Evolutionary conservation across 2,329 filamentous ascomycete genomes (phyloP).

Genomic region (Neonectria sp.): DNA sequence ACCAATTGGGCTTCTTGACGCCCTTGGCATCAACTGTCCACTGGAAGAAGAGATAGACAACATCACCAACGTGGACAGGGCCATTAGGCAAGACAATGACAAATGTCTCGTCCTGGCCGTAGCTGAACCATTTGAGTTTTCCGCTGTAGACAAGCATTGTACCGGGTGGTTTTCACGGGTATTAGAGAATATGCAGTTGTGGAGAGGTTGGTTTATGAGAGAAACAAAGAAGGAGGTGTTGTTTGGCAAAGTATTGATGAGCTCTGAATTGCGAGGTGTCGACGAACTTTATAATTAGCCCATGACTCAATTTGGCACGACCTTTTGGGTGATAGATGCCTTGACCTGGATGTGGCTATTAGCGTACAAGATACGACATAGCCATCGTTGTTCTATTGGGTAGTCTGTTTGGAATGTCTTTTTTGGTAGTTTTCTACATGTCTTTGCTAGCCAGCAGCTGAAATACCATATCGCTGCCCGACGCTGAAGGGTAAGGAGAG

Average conservation of each 20-base stretch:
- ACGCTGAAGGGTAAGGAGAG: too few species aligned
- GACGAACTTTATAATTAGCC: background rate
- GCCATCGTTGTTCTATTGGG: background rate
- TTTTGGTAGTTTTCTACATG: background rate
- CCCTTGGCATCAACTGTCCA: conserved; percentile 33
- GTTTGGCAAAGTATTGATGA: background rate
- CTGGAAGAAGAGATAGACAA: conserved; percentile 42
- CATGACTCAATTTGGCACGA: too few species aligned
- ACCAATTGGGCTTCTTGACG: conserved; percentile 37
- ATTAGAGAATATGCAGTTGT: background rate
- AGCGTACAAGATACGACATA: background rate
- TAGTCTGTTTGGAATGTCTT: background rate
- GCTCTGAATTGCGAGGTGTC: background rate
- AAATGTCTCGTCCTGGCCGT: conserved; percentile 37
- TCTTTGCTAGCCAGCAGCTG: background rate
- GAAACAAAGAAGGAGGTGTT: background rate
- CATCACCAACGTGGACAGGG: conserved; percentile 37
- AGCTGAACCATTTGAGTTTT: conserved; percentile 39
- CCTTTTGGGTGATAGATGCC: background rate
- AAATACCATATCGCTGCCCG: too few species aligned
- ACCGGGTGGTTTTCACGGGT: background rate
- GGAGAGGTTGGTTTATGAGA: background rate
- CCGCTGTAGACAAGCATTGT: conserved; percentile 41
- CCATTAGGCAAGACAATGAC: conserved; percentile 37
- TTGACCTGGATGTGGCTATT: background rate